A percentile compares a stretch with the other conserved stretches of the same genome.
These are phyloP conservation scores for Schwanniomyces sp. DNA, from an alignment of 805 yeast species.

Conservation along the genomic window DNA sequence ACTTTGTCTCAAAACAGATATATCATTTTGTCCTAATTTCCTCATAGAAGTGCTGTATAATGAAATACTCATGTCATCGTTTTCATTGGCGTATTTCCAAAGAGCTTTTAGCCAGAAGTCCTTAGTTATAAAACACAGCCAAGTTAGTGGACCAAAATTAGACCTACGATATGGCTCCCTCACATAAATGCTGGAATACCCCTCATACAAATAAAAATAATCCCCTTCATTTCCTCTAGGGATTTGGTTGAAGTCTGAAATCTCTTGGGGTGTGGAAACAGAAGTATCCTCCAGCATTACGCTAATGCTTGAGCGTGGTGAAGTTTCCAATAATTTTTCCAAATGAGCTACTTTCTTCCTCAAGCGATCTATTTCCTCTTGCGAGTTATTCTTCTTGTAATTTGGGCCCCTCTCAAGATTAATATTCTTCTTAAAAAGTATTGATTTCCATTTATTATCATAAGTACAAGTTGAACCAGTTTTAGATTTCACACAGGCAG, in stretches of 20 bases:
- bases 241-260: background rate
- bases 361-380: slow-evolving; percentile 15
- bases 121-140: slow-evolving; percentile 42
- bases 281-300: background rate
- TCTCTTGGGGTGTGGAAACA: background rate
- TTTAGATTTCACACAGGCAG: slow-evolving; percentile 29
- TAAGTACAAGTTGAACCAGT: slow-evolving; percentile 14
- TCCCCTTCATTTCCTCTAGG: slow-evolving; percentile 17
- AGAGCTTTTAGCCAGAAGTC: slow-evolving; percentile 30
- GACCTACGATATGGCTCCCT: slow-evolving; percentile 28
- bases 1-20: background rate
- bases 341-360: slow-evolving; percentile 16
- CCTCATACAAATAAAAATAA: slow-evolving; percentile 35
- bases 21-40: background rate
- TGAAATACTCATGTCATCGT: background rate
- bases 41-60: slow-evolving; percentile 1
- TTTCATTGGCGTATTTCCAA: slow-evolving; percentile 3
- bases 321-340: slow-evolving; percentile 7
- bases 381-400: background rate
- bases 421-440: slow-evolving; percentile 9
- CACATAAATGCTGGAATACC: slow-evolving; percentile 40
- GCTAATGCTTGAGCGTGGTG: background rate
- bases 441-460: slow-evolving; percentile 12
- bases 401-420: slow-evolving; percentile 14
- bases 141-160: slow-evolving; percentile 49